phyloP scores from a whole-genome alignment of 495 filamentous ascomycete species.

The Neurospora sp. region DNA sequence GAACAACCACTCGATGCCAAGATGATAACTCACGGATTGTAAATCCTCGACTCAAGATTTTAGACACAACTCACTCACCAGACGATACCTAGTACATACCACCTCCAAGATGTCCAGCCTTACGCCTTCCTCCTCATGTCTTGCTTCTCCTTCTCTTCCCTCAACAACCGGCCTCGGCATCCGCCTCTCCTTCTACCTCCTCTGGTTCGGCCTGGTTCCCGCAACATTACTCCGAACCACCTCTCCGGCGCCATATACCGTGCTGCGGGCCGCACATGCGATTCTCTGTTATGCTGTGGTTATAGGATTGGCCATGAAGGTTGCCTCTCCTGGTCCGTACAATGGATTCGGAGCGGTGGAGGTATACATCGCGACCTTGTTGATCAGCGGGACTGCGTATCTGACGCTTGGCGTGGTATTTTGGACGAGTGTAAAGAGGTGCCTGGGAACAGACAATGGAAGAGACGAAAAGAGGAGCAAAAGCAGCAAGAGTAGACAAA shows the following conservation, averaged over 20 bases:
- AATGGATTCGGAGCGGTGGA: no score
- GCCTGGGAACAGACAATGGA: no score
- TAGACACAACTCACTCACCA: not conserved
- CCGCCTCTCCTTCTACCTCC: conserved; percentile 27
- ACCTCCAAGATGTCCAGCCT: not conserved
- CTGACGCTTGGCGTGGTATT: not conserved
- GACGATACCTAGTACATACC: not conserved
- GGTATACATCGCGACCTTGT: conserved; percentile 27
- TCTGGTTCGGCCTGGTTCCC: conserved; percentile 18
- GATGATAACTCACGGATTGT: not conserved
- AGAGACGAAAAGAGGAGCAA: no score
- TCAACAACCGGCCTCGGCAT: conserved; percentile 23
- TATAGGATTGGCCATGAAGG: conserved; percentile 7
- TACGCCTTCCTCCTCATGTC: not conserved
- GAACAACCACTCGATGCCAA: not conserved
- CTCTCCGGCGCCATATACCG: not conserved
- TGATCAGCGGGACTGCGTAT: conserved; percentile 4
- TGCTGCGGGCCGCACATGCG: conserved; percentile 9
- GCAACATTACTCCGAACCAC: not conserved
- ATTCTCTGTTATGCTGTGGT: conserved; percentile 15
- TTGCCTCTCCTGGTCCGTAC: not conserved
- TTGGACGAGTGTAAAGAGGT: not conserved
- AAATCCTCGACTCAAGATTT: not conserved
- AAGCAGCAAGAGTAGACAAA: not conserved
- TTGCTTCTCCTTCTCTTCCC: not conserved